Conservation (phyloP, 768 basidiomycete species). For the Tylopilus intermedius region DNA sequence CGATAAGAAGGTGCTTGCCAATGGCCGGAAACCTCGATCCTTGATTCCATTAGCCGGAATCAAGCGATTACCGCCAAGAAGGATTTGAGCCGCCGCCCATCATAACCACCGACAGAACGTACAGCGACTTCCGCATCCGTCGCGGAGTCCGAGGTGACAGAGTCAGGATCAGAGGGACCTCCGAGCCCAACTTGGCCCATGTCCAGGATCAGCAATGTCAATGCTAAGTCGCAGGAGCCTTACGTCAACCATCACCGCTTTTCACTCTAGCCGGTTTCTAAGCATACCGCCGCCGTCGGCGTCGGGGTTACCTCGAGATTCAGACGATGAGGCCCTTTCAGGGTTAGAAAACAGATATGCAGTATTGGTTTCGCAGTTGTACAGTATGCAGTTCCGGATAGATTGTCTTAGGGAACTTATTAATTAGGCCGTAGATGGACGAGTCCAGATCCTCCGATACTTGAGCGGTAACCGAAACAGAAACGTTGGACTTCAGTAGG, state of each 20-base stretch:
- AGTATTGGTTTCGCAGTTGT: conserved; percentile 42
- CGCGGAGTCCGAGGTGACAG: conserved; percentile 26
- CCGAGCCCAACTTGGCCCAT: conserved; percentile 73
- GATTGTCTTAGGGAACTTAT: conserved; percentile 23
- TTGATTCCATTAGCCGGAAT: conserved; percentile 32
- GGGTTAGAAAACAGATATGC: conserved; percentile 40
- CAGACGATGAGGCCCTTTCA: conserved; percentile 26
- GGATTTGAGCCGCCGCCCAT: conserved; percentile 34
- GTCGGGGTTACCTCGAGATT: conserved; percentile 4
- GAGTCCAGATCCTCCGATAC: background rate
- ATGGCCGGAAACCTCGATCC: conserved; percentile 70
- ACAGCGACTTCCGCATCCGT: conserved; percentile 23
- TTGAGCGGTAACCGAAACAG: background rate
- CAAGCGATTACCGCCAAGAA: conserved; percentile 39
- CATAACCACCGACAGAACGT: conserved; percentile 14
- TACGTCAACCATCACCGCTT: conserved; percentile 50
- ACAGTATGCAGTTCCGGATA: conserved; percentile 39
- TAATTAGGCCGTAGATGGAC: conserved; percentile 9
- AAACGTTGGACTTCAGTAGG: background rate
- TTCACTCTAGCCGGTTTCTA: conserved; percentile 33
- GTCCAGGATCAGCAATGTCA: conserved; percentile 74
- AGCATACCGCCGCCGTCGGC: conserved; percentile 20
- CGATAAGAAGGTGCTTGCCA: conserved; percentile 80
- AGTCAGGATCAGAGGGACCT: conserved; percentile 63
- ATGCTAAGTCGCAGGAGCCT: conserved; percentile 57